These are phyloP conservation scores for Aphanomyces invadans DNA, from an alignment of 352 stramenopile species.

Conservation along the genomic window DNA sequence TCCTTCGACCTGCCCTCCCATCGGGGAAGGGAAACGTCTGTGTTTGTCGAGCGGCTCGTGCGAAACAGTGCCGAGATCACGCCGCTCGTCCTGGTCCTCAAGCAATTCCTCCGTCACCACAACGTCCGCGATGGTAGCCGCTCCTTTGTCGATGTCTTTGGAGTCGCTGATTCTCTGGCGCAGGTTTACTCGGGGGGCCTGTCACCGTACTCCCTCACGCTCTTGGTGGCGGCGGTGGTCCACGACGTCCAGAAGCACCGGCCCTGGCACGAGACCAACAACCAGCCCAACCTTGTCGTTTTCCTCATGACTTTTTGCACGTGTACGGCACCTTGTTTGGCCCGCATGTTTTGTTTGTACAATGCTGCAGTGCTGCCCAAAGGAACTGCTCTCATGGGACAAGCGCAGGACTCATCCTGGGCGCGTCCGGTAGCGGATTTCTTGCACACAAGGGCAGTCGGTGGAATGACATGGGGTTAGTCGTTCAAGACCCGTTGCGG, in stretches of 20 bases:
- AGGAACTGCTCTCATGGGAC: no score
- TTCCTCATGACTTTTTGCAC: background rate
- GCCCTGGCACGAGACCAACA: background rate
- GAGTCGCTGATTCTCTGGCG: no score
- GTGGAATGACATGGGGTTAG: background rate
- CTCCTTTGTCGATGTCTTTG: no score
- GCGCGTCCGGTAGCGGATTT: background rate
- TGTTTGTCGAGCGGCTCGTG: conserved; percentile 1
- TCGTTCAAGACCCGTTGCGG: conserved; percentile 9
- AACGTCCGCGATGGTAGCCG: conserved; percentile 8
- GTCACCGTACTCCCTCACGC: background rate
- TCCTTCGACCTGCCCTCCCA: background rate
- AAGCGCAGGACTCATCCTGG: no score
- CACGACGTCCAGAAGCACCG: background rate
- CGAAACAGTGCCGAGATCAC: background rate
- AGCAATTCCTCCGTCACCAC: background rate
- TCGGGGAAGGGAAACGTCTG: background rate
- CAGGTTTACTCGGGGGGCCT: conserved; percentile 1
- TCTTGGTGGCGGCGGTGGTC: background rate
- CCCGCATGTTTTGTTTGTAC: background rate
- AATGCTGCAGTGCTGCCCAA: no score
- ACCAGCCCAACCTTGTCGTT: conserved; percentile 1
- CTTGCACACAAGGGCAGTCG: background rate
- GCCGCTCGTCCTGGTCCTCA: conserved; percentile 6
- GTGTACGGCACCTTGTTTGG: conserved; percentile 7